Evolutionary conservation across 345 rosid genomes (phyloP).

Genomic region (Isatis tinctoria): DNA sequence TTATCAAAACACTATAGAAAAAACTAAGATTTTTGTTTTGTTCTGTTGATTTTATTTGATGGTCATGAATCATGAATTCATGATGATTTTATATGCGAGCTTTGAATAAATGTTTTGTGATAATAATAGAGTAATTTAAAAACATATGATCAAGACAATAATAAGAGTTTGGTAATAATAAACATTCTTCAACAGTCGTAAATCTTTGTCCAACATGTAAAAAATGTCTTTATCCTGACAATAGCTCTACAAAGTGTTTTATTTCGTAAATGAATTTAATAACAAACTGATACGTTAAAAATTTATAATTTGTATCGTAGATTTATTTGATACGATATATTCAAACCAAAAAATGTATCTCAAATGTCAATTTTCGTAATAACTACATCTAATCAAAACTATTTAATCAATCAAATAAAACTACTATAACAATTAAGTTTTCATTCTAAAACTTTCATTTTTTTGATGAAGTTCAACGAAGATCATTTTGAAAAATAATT

Average conservation of each 20-base stretch:
- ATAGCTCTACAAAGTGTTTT: no score
- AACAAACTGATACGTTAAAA: no score
- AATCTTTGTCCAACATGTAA: background rate
- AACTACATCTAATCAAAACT: no score
- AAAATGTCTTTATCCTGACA: background rate
- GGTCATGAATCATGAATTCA: background rate
- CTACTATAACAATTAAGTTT: background rate
- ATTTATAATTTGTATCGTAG: background rate
- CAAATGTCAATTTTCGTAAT: background rate
- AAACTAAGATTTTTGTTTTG: background rate
- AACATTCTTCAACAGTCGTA: background rate
- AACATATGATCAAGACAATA: background rate
- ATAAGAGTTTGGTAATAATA: background rate
- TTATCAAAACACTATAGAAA: background rate
- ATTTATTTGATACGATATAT: background rate
- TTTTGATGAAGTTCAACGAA: background rate
- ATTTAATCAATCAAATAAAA: background rate
- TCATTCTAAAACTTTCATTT: background rate
- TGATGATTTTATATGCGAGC: background rate
- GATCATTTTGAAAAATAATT: background rate
- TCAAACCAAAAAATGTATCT: background rate
- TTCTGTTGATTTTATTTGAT: background rate
- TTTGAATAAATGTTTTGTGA: background rate
- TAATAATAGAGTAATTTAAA: background rate
- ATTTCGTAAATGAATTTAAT: background rate